Evolutionary conservation across 768 basidiomycete genomes (phyloP), one percentile per base, ranked within the genome.

Genomic region (Chalciporus chontae): DNA sequence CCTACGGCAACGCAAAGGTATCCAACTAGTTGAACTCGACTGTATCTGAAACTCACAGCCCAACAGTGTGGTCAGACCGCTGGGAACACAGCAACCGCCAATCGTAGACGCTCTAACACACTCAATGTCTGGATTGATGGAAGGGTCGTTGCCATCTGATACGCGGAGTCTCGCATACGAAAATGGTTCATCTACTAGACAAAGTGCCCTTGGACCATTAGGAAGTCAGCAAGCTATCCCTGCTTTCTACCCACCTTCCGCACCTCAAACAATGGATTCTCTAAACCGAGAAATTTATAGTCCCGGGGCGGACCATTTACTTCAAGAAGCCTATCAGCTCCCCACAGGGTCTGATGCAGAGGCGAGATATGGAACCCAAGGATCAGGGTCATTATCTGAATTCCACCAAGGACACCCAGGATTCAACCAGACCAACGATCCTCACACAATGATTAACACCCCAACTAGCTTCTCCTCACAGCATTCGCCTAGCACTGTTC

Each of bases 311-410:
- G 39, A 43, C 15, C 6, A 14, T 39, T 40, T 43, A 21, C 24
- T 41, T 47, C 59, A 19, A 31, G 49, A 38, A 55, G 13, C 40
- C 27, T 45, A 36, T 43, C 26, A 24, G 47, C 40, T 46, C 53
- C 49, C 40, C 38, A 42, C n/a, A 40, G 50, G 24, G 43, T 29
- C n/a, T 19, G 24, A 19, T 21, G 46, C 32, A 34, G 31, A 37
- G 31, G n/a, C 7, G 18, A 47, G 53, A 42, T 43, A 40, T 23
- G 18, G 34, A 45, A 63, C 39, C 61, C 57, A 43, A 52, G 55
- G 53, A 47, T 60, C 19, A 34, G 36, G 8, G 14, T 29, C 46
- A 34, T 50, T 19, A 18, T 15, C 38, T 31, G 39, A 48, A 52
- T 38, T 44, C 27, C 43, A 37, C 15, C 37, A 26, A 26, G 41